These are phyloP conservation scores for Calocybe gangraenosa DNA, from an alignment of 768 basidiomycete species.

Conservation along the genomic window DNA sequence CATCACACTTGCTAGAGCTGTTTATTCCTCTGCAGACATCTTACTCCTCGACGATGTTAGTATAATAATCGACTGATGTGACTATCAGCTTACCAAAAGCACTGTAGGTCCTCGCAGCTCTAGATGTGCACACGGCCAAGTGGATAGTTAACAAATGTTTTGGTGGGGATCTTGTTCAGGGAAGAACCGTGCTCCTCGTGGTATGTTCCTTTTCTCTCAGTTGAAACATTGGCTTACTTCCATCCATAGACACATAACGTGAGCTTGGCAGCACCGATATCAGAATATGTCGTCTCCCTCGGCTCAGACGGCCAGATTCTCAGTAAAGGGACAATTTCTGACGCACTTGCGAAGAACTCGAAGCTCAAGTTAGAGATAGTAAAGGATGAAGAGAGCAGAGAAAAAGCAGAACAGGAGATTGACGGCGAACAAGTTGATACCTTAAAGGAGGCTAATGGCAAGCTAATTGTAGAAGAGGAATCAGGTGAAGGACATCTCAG, in stretches of 20 bases:
- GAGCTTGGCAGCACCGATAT: conserved; percentile 44
- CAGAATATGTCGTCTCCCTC: conserved; percentile 53
- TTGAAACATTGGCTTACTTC: background rate
- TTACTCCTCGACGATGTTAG: conserved; percentile 73
- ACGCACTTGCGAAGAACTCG: conserved; percentile 37
- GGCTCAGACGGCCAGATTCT: conserved; percentile 47
- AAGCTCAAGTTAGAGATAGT: conserved; percentile 22
- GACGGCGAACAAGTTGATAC: conserved; percentile 13
- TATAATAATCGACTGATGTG: conserved; percentile 30
- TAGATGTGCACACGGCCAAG: conserved; percentile 65
- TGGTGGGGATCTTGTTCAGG: conserved; percentile 69
- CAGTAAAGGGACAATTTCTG: conserved; percentile 45
- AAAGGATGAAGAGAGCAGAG: conserved; percentile 22
- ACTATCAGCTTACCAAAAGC: background rate
- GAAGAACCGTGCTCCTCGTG: conserved; percentile 80
- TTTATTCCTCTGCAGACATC: conserved; percentile 50
- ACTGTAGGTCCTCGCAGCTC: conserved; percentile 9
- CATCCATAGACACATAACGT: conserved; percentile 41
- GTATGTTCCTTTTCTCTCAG: conserved; percentile 26
- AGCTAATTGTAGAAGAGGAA: conserved; percentile 62
- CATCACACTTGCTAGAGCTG: conserved; percentile 41
- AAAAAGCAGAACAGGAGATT: conserved; percentile 21
- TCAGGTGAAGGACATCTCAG: conserved; percentile 54
- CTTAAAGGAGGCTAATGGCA: conserved; percentile 36
- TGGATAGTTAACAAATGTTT: conserved; percentile 79